Conservation (phyloP, 1,284 basidiomycete genomes). For the Cutaneotrichosporon sp. region DNA sequence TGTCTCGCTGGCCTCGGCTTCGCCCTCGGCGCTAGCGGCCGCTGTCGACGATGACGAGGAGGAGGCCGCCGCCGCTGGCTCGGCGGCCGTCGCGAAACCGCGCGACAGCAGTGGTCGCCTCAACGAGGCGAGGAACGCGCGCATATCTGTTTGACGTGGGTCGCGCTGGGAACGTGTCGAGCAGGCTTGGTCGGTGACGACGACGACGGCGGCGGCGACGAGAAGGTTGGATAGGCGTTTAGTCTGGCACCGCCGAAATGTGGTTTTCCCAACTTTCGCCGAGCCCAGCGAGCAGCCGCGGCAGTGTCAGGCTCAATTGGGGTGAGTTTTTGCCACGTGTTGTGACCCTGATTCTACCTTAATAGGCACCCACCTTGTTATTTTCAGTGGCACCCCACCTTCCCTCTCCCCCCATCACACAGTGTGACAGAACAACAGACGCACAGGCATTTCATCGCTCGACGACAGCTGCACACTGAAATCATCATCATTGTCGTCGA, state of each 20-base stretch:
- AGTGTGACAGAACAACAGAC: too few relatives aligned
- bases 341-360: not conserved
- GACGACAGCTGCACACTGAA: too few relatives aligned
- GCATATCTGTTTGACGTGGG: conserved; percentile 21
- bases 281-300: not conserved
- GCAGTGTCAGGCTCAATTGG: not conserved
- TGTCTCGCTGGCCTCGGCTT: conserved; percentile 4
- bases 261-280: not conserved
- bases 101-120: conserved; percentile 12
- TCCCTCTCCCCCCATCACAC: too few relatives aligned
- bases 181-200: not conserved
- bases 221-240: not conserved
- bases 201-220: not conserved
- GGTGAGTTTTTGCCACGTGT: not conserved
- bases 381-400: too few relatives aligned
- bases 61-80: conserved; percentile 7
- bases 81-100: conserved; percentile 18
- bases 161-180: too few relatives aligned
- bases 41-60: conserved; percentile 11
- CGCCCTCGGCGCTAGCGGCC: conserved; percentile 7
- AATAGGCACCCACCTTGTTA: too few relatives aligned
- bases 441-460: too few relatives aligned
- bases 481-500: too few relatives aligned
- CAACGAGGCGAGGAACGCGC: conserved; percentile 21
- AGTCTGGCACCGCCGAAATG: not conserved